phyloP scores from a whole-genome alignment of 164 flowering plant species.

The Vitis labrusca region DNA sequence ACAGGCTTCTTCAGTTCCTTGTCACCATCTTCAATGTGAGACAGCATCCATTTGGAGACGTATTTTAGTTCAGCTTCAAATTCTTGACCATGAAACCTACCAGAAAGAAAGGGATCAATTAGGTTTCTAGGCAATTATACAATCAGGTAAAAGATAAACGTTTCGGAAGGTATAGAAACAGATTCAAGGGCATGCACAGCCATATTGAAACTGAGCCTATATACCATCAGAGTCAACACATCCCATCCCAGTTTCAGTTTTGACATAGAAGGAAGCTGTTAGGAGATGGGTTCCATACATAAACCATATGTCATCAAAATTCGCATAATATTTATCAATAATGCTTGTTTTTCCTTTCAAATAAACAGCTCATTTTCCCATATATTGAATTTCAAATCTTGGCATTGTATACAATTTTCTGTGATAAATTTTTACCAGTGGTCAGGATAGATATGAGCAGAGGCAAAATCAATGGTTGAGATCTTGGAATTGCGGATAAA shows the following conservation, averaged over 20 bases:
- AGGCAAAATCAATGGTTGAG: constrained; percentile 74
- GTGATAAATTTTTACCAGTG: constrained; percentile 57
- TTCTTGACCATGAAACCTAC: constrained; percentile 47
- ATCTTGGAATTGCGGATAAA: constrained; percentile 67
- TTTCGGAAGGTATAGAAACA: neutral
- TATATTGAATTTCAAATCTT: neutral
- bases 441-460: constrained; percentile 89
- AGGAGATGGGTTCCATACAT: no score
- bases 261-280: no score
- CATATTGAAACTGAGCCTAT: no score
- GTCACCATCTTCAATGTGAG: constrained; percentile 90
- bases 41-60: constrained; percentile 58
- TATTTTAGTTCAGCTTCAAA: constrained; percentile 60
- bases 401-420: neutral
- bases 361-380: neutral
- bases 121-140: neutral
- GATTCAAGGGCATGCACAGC: neutral
- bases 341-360: no score
- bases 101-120: neutral
- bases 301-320: no score
- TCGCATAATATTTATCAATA: neutral
- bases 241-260: no score
- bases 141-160: neutral
- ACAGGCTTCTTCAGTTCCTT: constrained; percentile 73
- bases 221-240: no score